Conservation (phyloP, 2,329 filamentous ascomycete genomes). For the Scedosporium aurantiacum region DNA sequence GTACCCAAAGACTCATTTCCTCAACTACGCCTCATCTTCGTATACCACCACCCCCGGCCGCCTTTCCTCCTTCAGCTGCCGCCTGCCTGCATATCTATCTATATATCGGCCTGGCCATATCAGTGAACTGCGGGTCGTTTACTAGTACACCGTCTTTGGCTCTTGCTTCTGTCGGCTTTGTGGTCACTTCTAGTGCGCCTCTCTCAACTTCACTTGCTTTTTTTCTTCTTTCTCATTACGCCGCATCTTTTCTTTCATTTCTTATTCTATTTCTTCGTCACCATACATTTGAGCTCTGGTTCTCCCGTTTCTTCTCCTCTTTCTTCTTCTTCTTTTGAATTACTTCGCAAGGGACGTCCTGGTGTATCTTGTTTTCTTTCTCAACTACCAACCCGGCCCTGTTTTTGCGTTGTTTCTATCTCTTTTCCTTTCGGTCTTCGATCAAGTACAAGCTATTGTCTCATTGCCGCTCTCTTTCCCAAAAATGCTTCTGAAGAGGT, state of each 20-base stretch:
- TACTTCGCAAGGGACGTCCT: neutral
- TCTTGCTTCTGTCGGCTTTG: neutral
- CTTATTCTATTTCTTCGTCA: neutral
- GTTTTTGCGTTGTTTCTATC: neutral
- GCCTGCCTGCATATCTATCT: neutral
- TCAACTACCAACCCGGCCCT: neutral
- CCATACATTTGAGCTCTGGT: neutral
- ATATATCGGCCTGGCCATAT: conserved; percentile 1
- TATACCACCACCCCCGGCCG: neutral
- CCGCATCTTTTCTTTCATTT: neutral
- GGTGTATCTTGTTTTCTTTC: neutral
- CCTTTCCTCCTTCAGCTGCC: neutral
- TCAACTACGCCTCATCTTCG: neutral
- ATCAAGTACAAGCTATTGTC: neutral
- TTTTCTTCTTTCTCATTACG: neutral
- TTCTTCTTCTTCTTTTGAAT: neutral
- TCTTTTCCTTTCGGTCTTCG: neutral
- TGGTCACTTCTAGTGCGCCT: neutral
- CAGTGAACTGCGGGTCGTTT: neutral
- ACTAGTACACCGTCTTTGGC: neutral
- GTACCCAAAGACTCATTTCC: conserved; percentile 3
- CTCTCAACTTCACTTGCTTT: neutral
- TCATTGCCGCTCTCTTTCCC: neutral
- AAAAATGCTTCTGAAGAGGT: conserved; percentile 2
- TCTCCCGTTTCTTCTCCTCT: neutral